Evolutionary conservation across 345 rosid species (phyloP).

Genomic region (Sisymbrium irio): DNA sequence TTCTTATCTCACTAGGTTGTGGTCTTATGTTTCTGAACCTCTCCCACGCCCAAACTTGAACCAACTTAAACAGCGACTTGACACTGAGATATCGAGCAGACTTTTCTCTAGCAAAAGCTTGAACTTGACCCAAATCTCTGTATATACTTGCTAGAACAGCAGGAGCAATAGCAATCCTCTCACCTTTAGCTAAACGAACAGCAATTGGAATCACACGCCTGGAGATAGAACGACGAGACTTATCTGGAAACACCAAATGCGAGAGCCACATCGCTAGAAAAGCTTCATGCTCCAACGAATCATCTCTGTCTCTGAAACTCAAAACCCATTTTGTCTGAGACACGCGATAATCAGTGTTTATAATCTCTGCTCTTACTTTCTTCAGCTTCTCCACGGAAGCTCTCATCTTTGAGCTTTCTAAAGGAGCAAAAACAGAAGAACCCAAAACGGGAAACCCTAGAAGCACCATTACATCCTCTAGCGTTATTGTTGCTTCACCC

Average conservation of each 20-base stretch:
- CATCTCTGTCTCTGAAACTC: constrained; percentile 32
- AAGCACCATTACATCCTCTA: constrained; percentile 43
- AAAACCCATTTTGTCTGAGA: constrained; percentile 24
- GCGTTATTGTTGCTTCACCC: constrained; percentile 55
- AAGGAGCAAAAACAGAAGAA: constrained; percentile 30
- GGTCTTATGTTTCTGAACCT: constrained; percentile 27
- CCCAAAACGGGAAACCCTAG: constrained; percentile 49
- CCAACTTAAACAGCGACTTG: constrained; percentile 37
- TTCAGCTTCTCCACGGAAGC: background rate
- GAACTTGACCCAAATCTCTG: constrained; percentile 35
- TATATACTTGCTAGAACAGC: constrained; percentile 42
- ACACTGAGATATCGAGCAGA: constrained; percentile 1
- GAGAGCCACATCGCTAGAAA: constrained; percentile 46
- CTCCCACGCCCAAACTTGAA: constrained; percentile 51
- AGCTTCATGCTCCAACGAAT: constrained; percentile 41
- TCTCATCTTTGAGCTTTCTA: constrained; percentile 8
- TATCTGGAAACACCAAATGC: constrained; percentile 23
- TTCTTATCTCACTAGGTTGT: background rate
- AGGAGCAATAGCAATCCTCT: constrained; percentile 44
- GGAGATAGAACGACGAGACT: background rate
- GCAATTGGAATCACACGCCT: constrained; percentile 22
- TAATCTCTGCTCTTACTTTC: background rate
- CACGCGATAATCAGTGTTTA: background rate
- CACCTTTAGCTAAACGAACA: constrained; percentile 45
- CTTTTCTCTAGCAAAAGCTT: background rate